Conservation (phyloP, 768 basidiomycete species). For the Lentinula lateritia region DNA sequence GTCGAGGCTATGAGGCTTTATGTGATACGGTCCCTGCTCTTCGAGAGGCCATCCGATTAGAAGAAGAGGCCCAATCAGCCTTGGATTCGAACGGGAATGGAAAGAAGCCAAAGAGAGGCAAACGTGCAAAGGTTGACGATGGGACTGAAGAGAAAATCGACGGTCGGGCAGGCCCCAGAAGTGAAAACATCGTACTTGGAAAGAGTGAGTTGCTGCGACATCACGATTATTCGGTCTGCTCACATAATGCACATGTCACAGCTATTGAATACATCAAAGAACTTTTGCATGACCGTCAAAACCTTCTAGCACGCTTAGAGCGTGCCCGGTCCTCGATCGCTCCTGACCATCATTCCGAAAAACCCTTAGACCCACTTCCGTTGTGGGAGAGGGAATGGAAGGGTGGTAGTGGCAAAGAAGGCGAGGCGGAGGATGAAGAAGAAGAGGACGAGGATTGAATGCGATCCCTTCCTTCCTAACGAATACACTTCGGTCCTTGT, state of each 20-base stretch:
- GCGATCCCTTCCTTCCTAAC: not conserved
- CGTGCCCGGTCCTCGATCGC: conserved; percentile 54
- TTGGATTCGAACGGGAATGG: conserved; percentile 35
- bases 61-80: conserved; percentile 47
- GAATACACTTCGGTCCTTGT: not conserved
- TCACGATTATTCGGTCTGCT: not conserved
- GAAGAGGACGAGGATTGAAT: conserved; percentile 29
- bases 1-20: conserved; percentile 82
- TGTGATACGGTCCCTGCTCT: conserved; percentile 81
- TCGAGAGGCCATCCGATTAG: conserved; percentile 71
- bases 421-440: conserved; percentile 39
- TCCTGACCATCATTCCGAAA: conserved; percentile 53
- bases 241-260: conserved; percentile 21
- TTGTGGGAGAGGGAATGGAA: conserved; percentile 86
- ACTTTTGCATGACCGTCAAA: conserved; percentile 54
- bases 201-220: conserved; percentile 59
- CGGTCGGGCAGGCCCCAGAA: conserved; percentile 83
- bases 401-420: conserved; percentile 56
- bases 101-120: conserved; percentile 38
- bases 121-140: conserved; percentile 29
- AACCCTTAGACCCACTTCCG: conserved; percentile 27
- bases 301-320: conserved; percentile 53
- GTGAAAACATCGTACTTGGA: conserved; percentile 83
- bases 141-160: conserved; percentile 64
- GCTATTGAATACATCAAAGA: conserved; percentile 83